Conservation (phyloP, 768 basidiomycete species). For the Tubosaeta sp. region DNA sequence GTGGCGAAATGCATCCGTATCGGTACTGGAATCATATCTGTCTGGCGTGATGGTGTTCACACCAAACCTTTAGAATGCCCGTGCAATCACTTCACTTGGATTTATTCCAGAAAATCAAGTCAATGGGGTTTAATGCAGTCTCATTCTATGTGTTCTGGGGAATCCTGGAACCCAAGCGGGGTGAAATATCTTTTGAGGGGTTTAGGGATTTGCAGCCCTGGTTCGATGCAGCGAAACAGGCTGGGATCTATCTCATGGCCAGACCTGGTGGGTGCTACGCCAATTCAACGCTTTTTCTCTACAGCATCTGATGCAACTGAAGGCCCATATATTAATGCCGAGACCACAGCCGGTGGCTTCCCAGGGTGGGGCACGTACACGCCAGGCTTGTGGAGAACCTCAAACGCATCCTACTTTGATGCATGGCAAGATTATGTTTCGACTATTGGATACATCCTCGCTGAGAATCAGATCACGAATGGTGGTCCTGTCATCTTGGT, state of each 20-base stretch:
- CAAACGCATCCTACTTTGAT: conserved; percentile 42
- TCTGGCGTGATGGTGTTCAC: background rate
- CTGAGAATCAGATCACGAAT: conserved; percentile 52
- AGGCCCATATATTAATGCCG: conserved; percentile 29
- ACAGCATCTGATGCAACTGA: background rate
- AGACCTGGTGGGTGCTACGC: conserved; percentile 17
- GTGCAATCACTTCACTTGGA: conserved; percentile 39
- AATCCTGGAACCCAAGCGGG: conserved; percentile 36
- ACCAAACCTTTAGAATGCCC: conserved; percentile 25
- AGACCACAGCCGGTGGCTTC: conserved; percentile 39
- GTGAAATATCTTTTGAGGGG: conserved; percentile 49
- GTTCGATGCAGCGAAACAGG: conserved; percentile 27
- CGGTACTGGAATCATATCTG: conserved; percentile 20
- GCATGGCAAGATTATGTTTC: conserved; percentile 59
- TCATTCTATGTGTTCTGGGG: conserved; percentile 63
- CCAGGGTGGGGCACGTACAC: conserved; percentile 59
- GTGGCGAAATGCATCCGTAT: conserved; percentile 63
- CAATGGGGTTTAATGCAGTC: conserved; percentile 36
- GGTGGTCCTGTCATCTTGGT: conserved; percentile 52
- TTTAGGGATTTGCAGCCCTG: conserved; percentile 34
- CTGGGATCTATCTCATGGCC: conserved; percentile 26
- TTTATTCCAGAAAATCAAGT: conserved; percentile 59
- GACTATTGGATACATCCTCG: conserved; percentile 44
- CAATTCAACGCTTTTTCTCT: background rate
- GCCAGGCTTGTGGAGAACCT: conserved; percentile 45